Base-by-base conservation (phyloP, 257 asterid genomes). In the Solanum gracilifrons region DNA sequence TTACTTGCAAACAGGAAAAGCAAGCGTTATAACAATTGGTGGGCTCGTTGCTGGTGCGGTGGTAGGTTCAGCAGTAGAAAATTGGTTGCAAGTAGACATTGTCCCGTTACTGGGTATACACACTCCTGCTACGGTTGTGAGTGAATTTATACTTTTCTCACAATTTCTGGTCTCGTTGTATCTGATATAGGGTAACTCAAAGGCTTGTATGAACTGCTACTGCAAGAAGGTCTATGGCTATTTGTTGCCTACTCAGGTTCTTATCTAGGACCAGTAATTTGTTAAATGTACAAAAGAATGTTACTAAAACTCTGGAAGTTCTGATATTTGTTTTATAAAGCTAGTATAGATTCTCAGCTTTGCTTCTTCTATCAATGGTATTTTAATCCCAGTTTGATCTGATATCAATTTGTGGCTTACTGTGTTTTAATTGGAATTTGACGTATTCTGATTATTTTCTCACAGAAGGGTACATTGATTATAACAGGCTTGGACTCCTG, bases 1-100 rank as follows among this genome's bases (percentile, higher is more conserved):
- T 88, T 51, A 80, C 80, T 58, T 89, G 21, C 92, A 88, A 43
- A 46, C 98, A 97, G 99, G 99, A 89, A 96, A 96, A 90, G 99
- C 99, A 83, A 90, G 94, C n/a, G 85, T 95, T 11, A 92, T 97
- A 46, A 96, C 99, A 15, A 90, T 97, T 76, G 99, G 99, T 84
- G 99, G 99, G 89, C 98, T 97, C 13, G 98, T 95, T 82, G 98
- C 97, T 48, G 99, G 99, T 87, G 99, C 99, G 13, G 96, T 95
- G 79, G 94, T 95, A 23, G 99, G 99, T 71, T 96, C 99, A 75
- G 98, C 95, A 36, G 98, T 97, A 25, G 99, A 97, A 88, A 94
- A 89, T 66, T 97, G 97, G 99, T 89, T 96, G 91, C 99, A 97
- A 91, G 98, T 97, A 62, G 99, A 97, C 87, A 93, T 97, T 4